Conservation (phyloP, 495 filamentous ascomycete genomes). For the Daldinia caldariorum region DNA sequence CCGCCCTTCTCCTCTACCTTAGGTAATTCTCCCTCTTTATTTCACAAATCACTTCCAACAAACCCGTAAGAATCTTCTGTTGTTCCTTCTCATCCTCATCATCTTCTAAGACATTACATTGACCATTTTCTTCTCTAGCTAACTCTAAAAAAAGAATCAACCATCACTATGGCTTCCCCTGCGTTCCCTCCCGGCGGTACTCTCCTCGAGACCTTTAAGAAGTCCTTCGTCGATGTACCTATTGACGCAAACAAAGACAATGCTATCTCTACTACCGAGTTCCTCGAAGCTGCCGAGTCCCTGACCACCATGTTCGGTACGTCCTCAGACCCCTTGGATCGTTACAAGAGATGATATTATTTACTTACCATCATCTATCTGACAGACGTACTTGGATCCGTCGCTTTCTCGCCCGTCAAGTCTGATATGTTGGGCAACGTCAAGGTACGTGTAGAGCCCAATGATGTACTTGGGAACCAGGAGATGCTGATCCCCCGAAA, state of each 20-base stretch:
- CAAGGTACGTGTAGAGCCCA: slow-evolving; percentile 66
- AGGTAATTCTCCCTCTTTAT: background rate
- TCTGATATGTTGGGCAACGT: slow-evolving; percentile 90
- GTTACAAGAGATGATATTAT: background rate
- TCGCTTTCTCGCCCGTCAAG: slow-evolving; percentile 88
- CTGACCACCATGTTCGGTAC: slow-evolving; percentile 87
- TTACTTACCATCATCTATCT: slow-evolving; percentile 15
- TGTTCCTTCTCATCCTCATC: background rate
- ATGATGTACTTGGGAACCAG: background rate
- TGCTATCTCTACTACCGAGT: slow-evolving; percentile 83
- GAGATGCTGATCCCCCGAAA: slow-evolving; percentile 27
- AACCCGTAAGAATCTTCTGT: background rate
- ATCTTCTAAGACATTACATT: slow-evolving; percentile 1
- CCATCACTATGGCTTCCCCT: slow-evolving; percentile 50
- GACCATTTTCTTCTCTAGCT: background rate
- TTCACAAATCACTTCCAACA: background rate
- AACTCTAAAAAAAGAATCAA: slow-evolving; percentile 16
- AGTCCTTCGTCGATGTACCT: slow-evolving; percentile 83
- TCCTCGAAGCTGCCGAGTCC: slow-evolving; percentile 89
- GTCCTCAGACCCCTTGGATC: slow-evolving; percentile 24
- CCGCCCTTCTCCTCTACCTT: slow-evolving; percentile 18
- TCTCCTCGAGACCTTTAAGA: slow-evolving; percentile 84
- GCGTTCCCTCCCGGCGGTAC: slow-evolving; percentile 71
- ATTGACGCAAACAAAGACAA: slow-evolving; percentile 75
- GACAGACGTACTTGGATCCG: slow-evolving; percentile 80